Conservation (phyloP, 106 monocot genomes). For the Dioscorea zingiberensis region DNA sequence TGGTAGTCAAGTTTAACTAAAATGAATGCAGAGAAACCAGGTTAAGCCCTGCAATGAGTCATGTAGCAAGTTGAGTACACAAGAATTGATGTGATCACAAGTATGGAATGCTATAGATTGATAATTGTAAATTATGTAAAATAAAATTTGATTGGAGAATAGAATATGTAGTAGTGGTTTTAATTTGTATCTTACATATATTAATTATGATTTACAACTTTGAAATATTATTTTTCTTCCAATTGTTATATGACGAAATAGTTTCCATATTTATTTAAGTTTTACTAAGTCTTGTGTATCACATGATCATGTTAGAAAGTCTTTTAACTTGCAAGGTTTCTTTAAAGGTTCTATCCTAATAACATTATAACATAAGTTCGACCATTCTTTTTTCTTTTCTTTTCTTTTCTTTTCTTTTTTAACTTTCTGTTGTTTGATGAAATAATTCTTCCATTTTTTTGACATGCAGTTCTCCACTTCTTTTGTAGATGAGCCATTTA, state of each 20-base stretch:
- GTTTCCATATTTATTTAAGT: not conserved
- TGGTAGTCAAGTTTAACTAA: no score
- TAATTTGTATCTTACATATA: no score
- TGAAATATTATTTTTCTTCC: not conserved
- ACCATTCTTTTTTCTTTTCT: not conserved
- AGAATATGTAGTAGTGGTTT: no score
- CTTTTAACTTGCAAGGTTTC: not conserved
- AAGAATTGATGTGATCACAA: no score
- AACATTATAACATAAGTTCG: not conserved
- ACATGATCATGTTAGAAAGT: not conserved
- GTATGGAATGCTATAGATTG: no score
- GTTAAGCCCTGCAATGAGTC: no score
- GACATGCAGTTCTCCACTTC: constrained; percentile 53
- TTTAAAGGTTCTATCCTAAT: no score
- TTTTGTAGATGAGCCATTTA: constrained; percentile 63
- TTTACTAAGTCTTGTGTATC: not conserved
- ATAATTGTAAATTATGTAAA: no score
- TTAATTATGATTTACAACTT: no score
- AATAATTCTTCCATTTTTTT: constrained; percentile 41
- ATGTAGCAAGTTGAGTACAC: no score
- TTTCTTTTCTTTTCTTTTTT: not conserved
- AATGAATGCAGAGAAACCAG: no score
- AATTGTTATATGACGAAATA: not conserved
- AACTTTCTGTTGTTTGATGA: not conserved
- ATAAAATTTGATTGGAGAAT: no score